Evolutionary conservation across 345 rosid species (phyloP), one percentile per base, ranked within the genome.

Genomic region (Turritis glabra): DNA sequence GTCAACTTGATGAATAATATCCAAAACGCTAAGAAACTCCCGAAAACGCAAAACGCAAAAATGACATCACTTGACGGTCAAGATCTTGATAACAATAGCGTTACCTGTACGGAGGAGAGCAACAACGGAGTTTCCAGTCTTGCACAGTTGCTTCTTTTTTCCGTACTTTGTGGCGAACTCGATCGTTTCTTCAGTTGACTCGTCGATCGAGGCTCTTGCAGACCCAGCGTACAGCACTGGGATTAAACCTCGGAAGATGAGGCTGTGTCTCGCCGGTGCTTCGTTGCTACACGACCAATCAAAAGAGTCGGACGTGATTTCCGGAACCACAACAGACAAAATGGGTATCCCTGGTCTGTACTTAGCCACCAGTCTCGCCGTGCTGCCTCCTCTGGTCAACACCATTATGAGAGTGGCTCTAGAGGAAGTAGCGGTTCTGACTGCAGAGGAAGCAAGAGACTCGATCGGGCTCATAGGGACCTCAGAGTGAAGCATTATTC

Each of bases 381-480:
- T 93, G 72, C 90, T 93, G 35, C 98, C 98, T 79, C 98, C 97
- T 79, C 94, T 76, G 8, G 98, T 93, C 23, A 93, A 75, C 60
- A 93, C 98, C 84, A 93, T 72, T 22, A 93, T 93, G 37, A 93
- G 86, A 60, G 89, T 35, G 38, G 97, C 98, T 77, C 73, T 86
- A 5, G 94, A 89, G 13, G 96, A 88, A 72, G 87, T 91, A 33
- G 98, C 97, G 1, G 97, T 85, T 78, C 89, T 88, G 23, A 91
- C 98, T 23, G 98, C 97, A 10, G 94, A 89, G 15, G 97, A 87
- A 12, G 98, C 94, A 58, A 93, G 81, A 50, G 92, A 87, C 83
- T 93, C 98, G 1, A 93, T 71, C 21, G 97, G 97, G 80, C 94
- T 88, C 98, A 93, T 93, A 14, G 97, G 97, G 64, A 91, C 88